These are phyloP conservation scores for Xerophyta viscosa DNA, from an alignment of 106 monocot species.

Conservation along the genomic window DNA sequence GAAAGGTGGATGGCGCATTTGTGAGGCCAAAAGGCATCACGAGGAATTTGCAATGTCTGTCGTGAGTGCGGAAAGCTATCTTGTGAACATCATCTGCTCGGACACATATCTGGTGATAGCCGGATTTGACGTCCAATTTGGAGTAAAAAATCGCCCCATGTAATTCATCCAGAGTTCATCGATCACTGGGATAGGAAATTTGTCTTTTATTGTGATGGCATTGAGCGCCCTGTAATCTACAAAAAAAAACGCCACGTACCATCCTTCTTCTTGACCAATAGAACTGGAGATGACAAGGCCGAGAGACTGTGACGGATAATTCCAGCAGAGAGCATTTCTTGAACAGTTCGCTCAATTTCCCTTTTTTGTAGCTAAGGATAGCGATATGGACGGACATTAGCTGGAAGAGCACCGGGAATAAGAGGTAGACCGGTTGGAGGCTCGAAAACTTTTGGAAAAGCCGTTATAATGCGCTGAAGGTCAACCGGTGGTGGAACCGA, in stretches of 20 bases:
- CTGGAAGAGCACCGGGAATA: neutral
- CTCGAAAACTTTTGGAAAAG: neutral
- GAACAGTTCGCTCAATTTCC: neutral
- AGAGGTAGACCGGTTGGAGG: neutral
- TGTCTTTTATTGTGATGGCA: neutral
- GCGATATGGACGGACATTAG: slow-evolving; percentile 1
- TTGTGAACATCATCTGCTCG: neutral
- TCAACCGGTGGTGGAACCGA: neutral
- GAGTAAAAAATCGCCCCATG: neutral
- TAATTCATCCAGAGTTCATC: slow-evolving; percentile 18
- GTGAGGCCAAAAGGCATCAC: slow-evolving; percentile 6
- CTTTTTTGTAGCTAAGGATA: neutral
- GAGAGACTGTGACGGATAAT: neutral
- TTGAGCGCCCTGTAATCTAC: neutral
- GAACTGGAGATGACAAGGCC: slow-evolving; percentile 11
- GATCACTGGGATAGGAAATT: slow-evolving; percentile 6
- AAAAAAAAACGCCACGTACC: neutral
- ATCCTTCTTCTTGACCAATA: slow-evolving; percentile 4
- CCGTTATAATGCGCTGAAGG: neutral
- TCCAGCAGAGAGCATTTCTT: slow-evolving; percentile 1
- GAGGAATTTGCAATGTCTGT: neutral
- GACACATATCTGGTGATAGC: slow-evolving; percentile 12
- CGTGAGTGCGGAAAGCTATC: neutral
- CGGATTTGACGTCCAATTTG: slow-evolving; percentile 7
- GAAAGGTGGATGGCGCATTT: slow-evolving; percentile 1